Conservation (phyloP, 2,329 filamentous ascomycete species). For the Plectosphaerella cucumerina region DNA sequence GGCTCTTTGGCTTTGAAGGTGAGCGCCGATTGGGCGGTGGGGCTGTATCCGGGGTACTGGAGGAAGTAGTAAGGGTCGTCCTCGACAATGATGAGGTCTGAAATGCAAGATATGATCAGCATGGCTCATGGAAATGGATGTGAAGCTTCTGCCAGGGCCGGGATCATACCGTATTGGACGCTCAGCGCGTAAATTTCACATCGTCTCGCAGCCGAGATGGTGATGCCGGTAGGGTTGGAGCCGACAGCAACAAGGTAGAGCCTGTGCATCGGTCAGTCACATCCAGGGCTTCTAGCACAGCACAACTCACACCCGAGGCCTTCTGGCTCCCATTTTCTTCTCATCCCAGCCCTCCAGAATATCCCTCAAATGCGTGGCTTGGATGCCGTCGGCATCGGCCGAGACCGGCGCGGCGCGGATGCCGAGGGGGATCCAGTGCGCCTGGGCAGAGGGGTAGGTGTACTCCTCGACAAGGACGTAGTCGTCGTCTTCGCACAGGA, state of each 20-base stretch:
- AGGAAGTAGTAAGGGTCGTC: conserved; percentile 45
- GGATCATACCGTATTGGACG: conserved; percentile 36
- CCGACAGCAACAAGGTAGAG: conserved; percentile 41
- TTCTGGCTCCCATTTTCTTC: conserved; percentile 1
- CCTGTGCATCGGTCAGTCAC: conserved; percentile 1
- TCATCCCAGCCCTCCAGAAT: conserved; percentile 18
- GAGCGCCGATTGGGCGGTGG: conserved; percentile 25
- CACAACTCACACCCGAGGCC: conserved; percentile 14
- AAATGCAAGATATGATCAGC: no score
- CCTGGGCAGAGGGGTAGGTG: conserved; percentile 25
- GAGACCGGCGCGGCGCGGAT: conserved; percentile 17
- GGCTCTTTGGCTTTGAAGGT: conserved; percentile 52
- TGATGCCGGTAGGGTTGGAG: conserved; percentile 68
- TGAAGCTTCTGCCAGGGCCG: conserved; percentile 40
- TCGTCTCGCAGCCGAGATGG: conserved; percentile 53
- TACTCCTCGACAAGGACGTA: conserved; percentile 23
- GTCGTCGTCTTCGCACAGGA: conserved; percentile 22
- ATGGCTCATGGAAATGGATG: no score
- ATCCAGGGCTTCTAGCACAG: not conserved
- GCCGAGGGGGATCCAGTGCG: conserved; percentile 23
- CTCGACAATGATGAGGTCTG: conserved; percentile 54
- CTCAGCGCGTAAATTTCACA: conserved; percentile 49
- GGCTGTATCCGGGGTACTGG: conserved; percentile 30
- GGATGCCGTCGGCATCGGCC: conserved; percentile 21
- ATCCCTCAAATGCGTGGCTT: conserved; percentile 13